Evolutionary conservation across 352 stramenopile species (phyloP).

Genomic region (Globisporangium recalcitrans): DNA sequence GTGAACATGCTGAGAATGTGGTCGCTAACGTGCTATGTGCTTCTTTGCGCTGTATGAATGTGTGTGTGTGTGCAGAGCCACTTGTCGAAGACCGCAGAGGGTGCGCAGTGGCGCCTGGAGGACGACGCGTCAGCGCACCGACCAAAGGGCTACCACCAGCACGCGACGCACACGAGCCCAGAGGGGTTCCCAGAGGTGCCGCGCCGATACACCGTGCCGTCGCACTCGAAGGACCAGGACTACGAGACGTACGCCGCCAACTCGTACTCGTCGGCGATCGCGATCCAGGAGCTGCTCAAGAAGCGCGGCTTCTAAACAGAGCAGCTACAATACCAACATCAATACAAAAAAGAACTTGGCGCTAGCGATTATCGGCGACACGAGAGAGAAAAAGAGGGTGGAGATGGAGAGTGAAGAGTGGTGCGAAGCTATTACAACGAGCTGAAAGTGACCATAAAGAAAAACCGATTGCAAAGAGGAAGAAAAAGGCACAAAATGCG

Average conservation of each 20-base stretch:
- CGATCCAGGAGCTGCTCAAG: conserved; percentile 75
- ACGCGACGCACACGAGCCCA: conserved; percentile 51
- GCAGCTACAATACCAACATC: neutral
- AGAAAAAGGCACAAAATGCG: neutral
- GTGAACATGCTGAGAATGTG: neutral
- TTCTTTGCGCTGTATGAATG: neutral
- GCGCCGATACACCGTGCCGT: conserved; percentile 65
- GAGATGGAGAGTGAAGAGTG: neutral
- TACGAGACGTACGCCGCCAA: conserved; percentile 81
- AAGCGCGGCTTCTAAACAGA: conserved; percentile 63
- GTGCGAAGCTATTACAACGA: neutral
- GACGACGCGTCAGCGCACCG: conserved; percentile 51
- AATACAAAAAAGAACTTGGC: conserved; percentile 1
- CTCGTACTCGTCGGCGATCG: conserved; percentile 83
- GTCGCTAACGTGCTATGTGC: neutral
- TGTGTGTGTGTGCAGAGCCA: conserved; percentile 22
- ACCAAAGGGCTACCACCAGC: conserved; percentile 57
- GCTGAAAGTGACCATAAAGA: neutral
- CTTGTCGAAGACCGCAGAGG: conserved; percentile 40
- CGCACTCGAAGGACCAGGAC: conserved; percentile 64
- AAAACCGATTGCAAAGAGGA: neutral
- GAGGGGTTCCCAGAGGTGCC: conserved; percentile 71
- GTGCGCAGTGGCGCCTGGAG: conserved; percentile 63
- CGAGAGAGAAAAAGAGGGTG: neutral
- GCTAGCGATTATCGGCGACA: neutral